These are phyloP conservation scores for Tardiomyces blankii DNA, from an alignment of 1,139 yeast genomes.

Conservation along the genomic window DNA sequence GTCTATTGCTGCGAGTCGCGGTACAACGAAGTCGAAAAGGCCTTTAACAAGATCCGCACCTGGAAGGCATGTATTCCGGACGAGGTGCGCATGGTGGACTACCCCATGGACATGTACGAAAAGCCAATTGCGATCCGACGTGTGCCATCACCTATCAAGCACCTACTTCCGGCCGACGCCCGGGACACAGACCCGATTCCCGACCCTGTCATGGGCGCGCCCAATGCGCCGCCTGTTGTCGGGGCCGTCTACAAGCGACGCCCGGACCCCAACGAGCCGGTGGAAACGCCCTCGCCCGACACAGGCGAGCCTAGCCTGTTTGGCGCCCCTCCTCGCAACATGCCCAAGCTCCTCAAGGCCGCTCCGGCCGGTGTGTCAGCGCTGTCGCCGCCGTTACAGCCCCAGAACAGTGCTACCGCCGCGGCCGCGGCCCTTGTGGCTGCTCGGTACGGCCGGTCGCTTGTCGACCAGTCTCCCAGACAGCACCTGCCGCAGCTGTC, in stretches of 20 bases:
- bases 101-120: constrained; percentile 48
- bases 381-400: constrained; percentile 4
- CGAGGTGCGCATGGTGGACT: constrained; percentile 79
- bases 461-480: neutral
- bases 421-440: constrained; percentile 2
- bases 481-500: neutral
- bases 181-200: constrained; percentile 65
- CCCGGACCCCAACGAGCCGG: constrained; percentile 59
- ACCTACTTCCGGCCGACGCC: constrained; percentile 64
- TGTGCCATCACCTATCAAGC: constrained; percentile 76
- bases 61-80: constrained; percentile 99
- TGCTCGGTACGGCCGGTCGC: neutral
- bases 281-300: constrained; percentile 45
- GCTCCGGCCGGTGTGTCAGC: constrained; percentile 18
- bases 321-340: constrained; percentile 10
- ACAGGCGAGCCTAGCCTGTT: neutral
- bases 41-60: constrained; percentile 88
- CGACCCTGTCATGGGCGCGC: constrained; percentile 66
- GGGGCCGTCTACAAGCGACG: constrained; percentile 85
- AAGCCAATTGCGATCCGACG: constrained; percentile 43
- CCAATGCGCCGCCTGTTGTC: constrained; percentile 83
- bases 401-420: constrained; percentile 1
- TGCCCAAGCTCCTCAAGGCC: constrained; percentile 12
- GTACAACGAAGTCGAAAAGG: constrained; percentile 81
- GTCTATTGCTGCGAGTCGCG: constrained; percentile 92